Base-by-base conservation (phyloP, 805 yeast species). In the Candida maesae region DNA sequence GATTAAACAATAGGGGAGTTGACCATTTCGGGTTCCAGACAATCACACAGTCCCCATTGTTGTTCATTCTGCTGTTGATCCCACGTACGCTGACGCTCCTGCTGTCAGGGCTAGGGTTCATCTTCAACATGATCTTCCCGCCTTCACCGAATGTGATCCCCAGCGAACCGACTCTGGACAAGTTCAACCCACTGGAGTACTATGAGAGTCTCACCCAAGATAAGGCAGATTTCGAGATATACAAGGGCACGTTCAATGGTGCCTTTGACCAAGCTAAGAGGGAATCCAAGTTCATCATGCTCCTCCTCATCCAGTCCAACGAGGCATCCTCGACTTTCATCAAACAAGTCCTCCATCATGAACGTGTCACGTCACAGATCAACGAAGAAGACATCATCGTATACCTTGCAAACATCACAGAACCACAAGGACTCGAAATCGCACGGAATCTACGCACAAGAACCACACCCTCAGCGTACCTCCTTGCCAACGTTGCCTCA, bases 341-440 rank as follows among this genome's bases (percentile, higher is more conserved):
- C 39, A 66, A 71, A 18, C 64, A 63, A 16, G 62, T 78, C 10
- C 53, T 79, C 30, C 67, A 72, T 36, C 74, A 73, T 49, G 70
- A 62, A 1, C 53, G 60, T 23, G 74, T 79, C 26, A 56, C 71
- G 13, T 55, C 67, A 25, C 57, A 61, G 33, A 46, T 69, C 34
- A 58, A 59, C 11, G 61, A 63, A 2, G 67, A 74, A 30, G 69
- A 81, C 34, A 43, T 76, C n/a, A 47, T 78, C 1, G 66, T 82
- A 1, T 84, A 82, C 70, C 72, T 83, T 29, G 85, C 86, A 0
- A 78, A 80, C 48, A 78, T 77, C 18, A 61, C 69, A 13, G 78
- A 78, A 48, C 70, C 81, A 1, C 91, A 84, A 57, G 75, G 84
- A 3, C 78, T 76, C 65, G 79, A 79, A 43, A 73, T 84, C 30